Conservation (phyloP, 2,329 filamentous ascomycete species). For the Dryadomyces quercus-mongolicae region DNA sequence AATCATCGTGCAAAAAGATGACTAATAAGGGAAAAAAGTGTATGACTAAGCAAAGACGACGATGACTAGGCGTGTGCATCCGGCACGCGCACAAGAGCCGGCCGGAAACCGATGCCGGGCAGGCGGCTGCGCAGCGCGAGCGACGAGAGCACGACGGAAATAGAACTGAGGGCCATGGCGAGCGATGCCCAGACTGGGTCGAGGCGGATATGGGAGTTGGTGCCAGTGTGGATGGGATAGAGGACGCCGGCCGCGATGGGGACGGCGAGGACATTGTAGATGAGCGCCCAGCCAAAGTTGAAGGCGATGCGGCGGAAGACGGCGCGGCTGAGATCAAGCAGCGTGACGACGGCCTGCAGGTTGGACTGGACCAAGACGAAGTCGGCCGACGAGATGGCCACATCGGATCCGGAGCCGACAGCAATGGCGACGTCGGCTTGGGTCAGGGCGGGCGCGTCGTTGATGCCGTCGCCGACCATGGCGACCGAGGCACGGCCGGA, state of each 20-base stretch:
- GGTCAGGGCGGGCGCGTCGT: slow-evolving; percentile 72
- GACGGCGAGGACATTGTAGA: slow-evolving; percentile 70
- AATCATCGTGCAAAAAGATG: not conserved
- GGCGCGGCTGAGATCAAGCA: slow-evolving; percentile 56
- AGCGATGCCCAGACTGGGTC: slow-evolving; percentile 79
- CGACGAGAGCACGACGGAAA: slow-evolving; percentile 79
- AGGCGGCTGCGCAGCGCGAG: slow-evolving; percentile 49
- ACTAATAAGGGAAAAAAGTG: not conserved
- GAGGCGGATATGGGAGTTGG: slow-evolving; percentile 46
- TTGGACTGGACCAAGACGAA: slow-evolving; percentile 67
- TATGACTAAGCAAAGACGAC: not conserved
- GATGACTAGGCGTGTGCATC: not conserved
- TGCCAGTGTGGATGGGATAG: slow-evolving; percentile 40
- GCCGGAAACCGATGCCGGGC: slow-evolving; percentile 31
- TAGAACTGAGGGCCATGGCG: slow-evolving; percentile 86
- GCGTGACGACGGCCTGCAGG: slow-evolving; percentile 56
- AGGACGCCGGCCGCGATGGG: slow-evolving; percentile 73
- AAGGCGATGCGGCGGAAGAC: slow-evolving; percentile 71
- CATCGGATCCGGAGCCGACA: slow-evolving; percentile 71
- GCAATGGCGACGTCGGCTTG: slow-evolving; percentile 76
- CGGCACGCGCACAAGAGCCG: slow-evolving; percentile 9
- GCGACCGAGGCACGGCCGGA: slow-evolving; percentile 46
- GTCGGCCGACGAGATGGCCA: slow-evolving; percentile 68
- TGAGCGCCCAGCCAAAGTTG: slow-evolving; percentile 76
- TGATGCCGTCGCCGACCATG: slow-evolving; percentile 85